Evolutionary conservation across 2,329 filamentous ascomycete genomes (phyloP), one percentile per base, ranked within the genome.

Genomic region (Paramyrothecium roridum): DNA sequence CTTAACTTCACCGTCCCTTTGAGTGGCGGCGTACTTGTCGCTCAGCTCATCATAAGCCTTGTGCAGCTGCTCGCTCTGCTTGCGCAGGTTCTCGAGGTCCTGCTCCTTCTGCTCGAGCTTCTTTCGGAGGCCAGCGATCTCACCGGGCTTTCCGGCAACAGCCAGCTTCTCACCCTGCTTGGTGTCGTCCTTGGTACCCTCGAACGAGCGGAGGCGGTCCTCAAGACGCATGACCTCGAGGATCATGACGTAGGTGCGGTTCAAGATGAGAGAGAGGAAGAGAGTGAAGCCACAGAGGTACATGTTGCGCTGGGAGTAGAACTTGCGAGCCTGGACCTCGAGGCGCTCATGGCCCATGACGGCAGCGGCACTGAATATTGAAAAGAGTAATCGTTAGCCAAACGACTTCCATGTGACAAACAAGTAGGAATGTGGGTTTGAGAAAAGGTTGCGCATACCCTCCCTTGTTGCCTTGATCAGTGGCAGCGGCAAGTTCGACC

Each of bases 281-380:
- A 99, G 88, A 6, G 95, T 99, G 82, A 99, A 99, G 66, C 95
- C 95, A 76, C 95, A 98, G 59, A 99, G 92, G 80, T 99, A 99
- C 95, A 99, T 99, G 86, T 99, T 99, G 76, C 95, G 93, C 81
- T 99, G 93, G 59, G 93, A 96, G 84, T 99, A 99, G 83, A 99
- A 99, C 79, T 99, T 99, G 83, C 95, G 92, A 62, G 95, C 93
- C 77, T 99, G 95, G 52, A 98, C 93, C 78, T 99, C 95, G 84
- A 96, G 92, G 61, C 95, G 93, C 73, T 98, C 95, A 70, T 91
- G 88, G 61, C 95, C 93, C 67, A 97, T 86, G 57, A 93, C 86
- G 52, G 87, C n/a, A n/a, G n/a, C 84, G 69, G 89, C 75, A 55
- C 75, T 79, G n/a, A n/a, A n/a, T n/a, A 50, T 50, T n/a, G 37